Base-by-base conservation (phyloP, 305 asterid genomes). In the Fraxinus ornus region DNA sequence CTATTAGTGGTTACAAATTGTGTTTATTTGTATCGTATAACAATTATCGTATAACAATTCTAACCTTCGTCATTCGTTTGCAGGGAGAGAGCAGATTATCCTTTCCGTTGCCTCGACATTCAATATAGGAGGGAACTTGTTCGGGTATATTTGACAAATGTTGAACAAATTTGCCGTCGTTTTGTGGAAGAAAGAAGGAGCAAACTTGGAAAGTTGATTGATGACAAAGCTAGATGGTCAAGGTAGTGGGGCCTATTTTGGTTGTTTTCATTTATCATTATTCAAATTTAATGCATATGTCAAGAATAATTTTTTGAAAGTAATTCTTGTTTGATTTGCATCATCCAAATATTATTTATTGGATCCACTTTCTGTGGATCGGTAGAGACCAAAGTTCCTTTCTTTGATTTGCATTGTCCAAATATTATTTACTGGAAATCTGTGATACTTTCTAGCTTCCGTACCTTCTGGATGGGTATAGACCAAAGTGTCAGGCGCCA, bases 51-150 rank as follows among this genome's bases (percentile, higher is more conserved):
- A 66, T 26, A 66, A 12, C 32, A 7, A 21, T 62, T 66, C 19
- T 12, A 79, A 82, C 73, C 12, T 26, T 68, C 28, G 7, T n/a
- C 75, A 68, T 68, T 68, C 10, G 22, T 90, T 81, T 86, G 84
- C 87, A 97, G 99, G 94, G 99, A 93, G 88, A 97, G 97, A 92
- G 89, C 94, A 39, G 95, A 97, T 81, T 91, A 95, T 57, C 99
- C 97, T 17, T 97, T 97, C 80, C 97, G 98, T 72, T 97, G 98
- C 86, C 98, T 97, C 37, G 98, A 93, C 85, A 85, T 93, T 87
- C 94, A 87, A 81, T 97, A 97, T 84, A 88, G 99, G 84, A 90
- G 99, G 92, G 99, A 97, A 84, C 98, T 95, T 85, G 94, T 95
- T 39, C 88, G 99, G 77, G 98, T 95, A 26, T 97, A 97, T 89